Evolutionary conservation across 306 rosid species (phyloP), one percentile per base, ranked within the genome.

Genomic region (Acacia melanoxylon): DNA sequence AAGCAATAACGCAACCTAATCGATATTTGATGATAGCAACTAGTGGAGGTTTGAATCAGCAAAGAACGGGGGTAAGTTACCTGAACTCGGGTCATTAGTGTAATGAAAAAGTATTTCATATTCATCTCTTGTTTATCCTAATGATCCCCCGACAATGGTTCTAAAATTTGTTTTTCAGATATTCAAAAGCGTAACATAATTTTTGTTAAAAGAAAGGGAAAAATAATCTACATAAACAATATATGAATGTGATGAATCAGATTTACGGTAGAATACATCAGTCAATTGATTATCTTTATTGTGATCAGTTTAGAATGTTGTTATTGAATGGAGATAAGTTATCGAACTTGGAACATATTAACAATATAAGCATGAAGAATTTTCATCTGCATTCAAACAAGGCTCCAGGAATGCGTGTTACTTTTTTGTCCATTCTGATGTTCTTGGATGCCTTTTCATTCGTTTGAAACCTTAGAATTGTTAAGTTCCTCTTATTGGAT

Each of bases 11-110:
- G 0, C 86, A 31, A 27, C 82, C 90, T 20, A 89, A 91, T 81
- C 90, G 97, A 33, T 95, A 90, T 80, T 86, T 95, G 92, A 77
- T 89, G 76, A 95, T 95, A 80, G 99, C 97, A 77, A 93, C 99
- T 6, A 95, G 99, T 87, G 99, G 99, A 86, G 98, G 99, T 74
- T 90, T 95, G 89, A 93, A 95, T 89, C 99, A 95, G 85, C 99
- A 95, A 83, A 90, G 99, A 89, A 95, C 99, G 41, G 99, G 99
- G 92, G 99, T 95, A 89, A 52, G 6, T 77, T 68, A 54, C 83
- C 79, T 74, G 62, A 48, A 79, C 48, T 81, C 45, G 13, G 56
- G 67, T 70, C 77, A 74, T 84, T 75, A 35, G 63, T 81, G 12
- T 51, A 24, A 71, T 24, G 52, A 15, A 61, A 59, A 68, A 74